Evolutionary conservation across 805 yeast species (phyloP), one percentile per base, ranked within the genome.

Genomic region (Ascoidea tarda): DNA sequence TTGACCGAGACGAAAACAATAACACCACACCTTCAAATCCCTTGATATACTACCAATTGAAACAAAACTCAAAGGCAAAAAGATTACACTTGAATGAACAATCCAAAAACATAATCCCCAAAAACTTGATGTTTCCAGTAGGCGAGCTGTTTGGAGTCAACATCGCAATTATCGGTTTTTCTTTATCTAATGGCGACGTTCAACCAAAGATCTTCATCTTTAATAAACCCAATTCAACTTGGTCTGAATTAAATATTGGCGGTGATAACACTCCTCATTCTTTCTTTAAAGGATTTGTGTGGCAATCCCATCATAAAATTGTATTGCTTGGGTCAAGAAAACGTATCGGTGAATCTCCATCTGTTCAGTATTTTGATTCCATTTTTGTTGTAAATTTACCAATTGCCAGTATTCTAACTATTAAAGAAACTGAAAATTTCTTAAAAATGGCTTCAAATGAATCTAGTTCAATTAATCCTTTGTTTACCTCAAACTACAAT

Each of bases 251-350:
- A 31, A 81, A 78, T 55, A 66, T 76, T 14, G 73, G 73, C 47
- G 70, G 74, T 62, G 70, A 82, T 59, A 72, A 74, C 49, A 81
- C 77, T 57, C 76, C 73, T 49, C 86, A 82, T 59, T 67, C 83
- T 51, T 73, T 82, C 50, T 79, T 86, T 78, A 81, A 79, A 56
- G 79, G 84, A 0, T 81, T 76, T 64, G 79, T 79, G 1, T 85
- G 95, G 95, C 75, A 75, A 38, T 82, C 90, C 0, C 95, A 85
- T 63, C 91, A 85, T 60, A 81, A 79, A 62, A 79, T 82, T 1
- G 67, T 82, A 1, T 64, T 83, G 33, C 59, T 85, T 44, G 93
- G 93, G 0, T 64, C 72, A 6, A 60, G 61, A 1, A 54, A 55
- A 28, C 62, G 62, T 46, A 64, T 63, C 14, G 56, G 55, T n/a